Evolutionary conservation across 1,139 yeast species (phyloP), one percentile per base, ranked within the genome.

Genomic region (Scheffersomyces parashehatae): DNA sequence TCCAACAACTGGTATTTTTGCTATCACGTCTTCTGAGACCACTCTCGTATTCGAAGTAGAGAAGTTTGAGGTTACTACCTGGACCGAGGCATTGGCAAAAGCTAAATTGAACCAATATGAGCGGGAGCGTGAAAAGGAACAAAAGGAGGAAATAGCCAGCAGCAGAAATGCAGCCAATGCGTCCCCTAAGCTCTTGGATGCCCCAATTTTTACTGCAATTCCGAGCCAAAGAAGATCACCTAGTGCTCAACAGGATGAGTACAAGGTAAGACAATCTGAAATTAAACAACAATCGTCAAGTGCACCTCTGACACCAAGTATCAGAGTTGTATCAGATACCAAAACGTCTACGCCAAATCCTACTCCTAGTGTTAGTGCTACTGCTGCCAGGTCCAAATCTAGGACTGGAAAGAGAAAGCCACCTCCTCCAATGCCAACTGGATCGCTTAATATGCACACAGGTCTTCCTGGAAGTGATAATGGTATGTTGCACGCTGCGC

Each of bases 11-110:
- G 82, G 82, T 0, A 53, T 76, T 6, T 82, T 82, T 67, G 84
- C 82, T 0, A 73, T 83, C 30, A 71, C 72, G 45, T 78, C 85
- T 0, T 58, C 59, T 31, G 62, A 59, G 5, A 66, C 77, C 3
- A 70, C 85, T 0, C 72, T 78, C 49, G 70, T 75, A 3, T 79
- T 80, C 62, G 86, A 82, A 54, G 83, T 76, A n/a, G 82, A 79
- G 38, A 78, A 74, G 48, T 64, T 58, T 37, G 85, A 80, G 35
- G 70, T 82, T 0, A 64, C 70, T 29, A 59, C 65, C 13, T 83
- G 88, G 88, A 81, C 87, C 0, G 78, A 74, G 39, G 59, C 76
- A 0, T 64, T 83, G 36, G 79, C 80, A 4, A 75, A 68, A 47
- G 60, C 84, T 0, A 76, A 82, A 52, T 50, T 64, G 5, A 66